Evolutionary conservation across 768 basidiomycete species (phyloP).

Genomic region (Pleurotus pulmonarius): DNA sequence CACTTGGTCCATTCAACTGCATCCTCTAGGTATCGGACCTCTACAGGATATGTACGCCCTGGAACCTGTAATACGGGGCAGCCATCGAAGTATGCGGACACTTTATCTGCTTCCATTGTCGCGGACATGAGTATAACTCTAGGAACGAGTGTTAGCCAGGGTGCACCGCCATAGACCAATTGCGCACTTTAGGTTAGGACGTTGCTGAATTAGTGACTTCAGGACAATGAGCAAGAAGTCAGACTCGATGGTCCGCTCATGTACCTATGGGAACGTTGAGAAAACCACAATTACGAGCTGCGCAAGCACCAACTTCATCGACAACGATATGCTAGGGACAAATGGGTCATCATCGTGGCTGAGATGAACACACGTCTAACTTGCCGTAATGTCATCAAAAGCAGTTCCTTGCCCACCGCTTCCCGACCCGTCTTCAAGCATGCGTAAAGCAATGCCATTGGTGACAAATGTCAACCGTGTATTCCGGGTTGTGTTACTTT

Average conservation of each 20-base stretch:
- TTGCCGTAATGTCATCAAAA: conserved; percentile 93
- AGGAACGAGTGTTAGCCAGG: conserved; percentile 5
- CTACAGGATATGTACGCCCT: conserved; percentile 93
- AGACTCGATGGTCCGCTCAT: conserved; percentile 95
- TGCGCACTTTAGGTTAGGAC: conserved; percentile 77
- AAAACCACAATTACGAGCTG: not conserved
- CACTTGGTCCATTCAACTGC: conserved; percentile 80
- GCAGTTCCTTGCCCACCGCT: conserved; percentile 69
- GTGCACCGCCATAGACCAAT: not conserved
- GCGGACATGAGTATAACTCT: conserved; percentile 97
- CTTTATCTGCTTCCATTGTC: conserved; percentile 88
- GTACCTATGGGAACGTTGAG: conserved; percentile 54
- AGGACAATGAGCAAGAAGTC: conserved; percentile 95
- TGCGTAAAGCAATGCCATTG: conserved; percentile 92
- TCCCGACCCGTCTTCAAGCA: conserved; percentile 87
- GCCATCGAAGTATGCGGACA: conserved; percentile 84
- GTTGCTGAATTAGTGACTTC: conserved; percentile 71
- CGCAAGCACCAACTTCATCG: conserved; percentile 64
- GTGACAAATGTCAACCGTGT: conserved; percentile 85
- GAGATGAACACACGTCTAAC: conserved; percentile 15
- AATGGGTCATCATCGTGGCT: not conserved
- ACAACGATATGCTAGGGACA: conserved; percentile 80
- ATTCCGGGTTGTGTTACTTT: conserved; percentile 77
- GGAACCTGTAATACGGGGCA: conserved; percentile 85
- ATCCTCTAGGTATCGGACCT: conserved; percentile 84